A percentile compares a stretch with the other conserved stretches of the same genome.
Evolutionary conservation across 2,329 filamentous ascomycete species (phyloP).

Genomic region (Ambrosiella beaveri): DNA sequence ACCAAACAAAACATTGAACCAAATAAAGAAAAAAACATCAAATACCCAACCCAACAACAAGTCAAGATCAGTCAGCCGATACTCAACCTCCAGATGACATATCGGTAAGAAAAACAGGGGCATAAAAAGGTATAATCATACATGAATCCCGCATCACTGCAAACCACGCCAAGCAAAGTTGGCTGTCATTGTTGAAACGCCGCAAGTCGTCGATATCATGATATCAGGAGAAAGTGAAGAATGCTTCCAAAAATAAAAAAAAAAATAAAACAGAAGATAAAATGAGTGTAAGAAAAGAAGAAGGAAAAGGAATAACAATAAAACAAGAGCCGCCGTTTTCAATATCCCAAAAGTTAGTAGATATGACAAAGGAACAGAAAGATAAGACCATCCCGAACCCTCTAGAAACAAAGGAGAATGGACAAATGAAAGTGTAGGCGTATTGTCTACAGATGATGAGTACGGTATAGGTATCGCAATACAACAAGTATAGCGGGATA

Average conservation of each 20-base stretch:
- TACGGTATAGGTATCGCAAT: background rate
- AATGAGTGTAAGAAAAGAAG: background rate
- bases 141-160: constrained; percentile 6
- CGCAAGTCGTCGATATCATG: background rate
- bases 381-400: background rate
- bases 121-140: background rate
- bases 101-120: background rate
- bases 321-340: constrained; percentile 3
- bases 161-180: background rate
- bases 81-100: background rate
- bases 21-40: background rate
- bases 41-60: background rate
- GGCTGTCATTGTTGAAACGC: background rate
- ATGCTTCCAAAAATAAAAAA: background rate
- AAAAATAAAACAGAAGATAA: background rate
- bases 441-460: background rate
- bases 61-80: background rate
- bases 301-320: background rate
- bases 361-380: constrained; percentile 3
- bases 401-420: background rate
- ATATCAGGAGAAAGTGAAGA: background rate
- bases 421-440: background rate
- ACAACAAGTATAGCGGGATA: background rate
- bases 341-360: background rate
- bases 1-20: background rate